A percentile compares a stretch with the other conserved stretches of the same genome.
These are phyloP conservation scores for Clitopilus passeckerianus DNA, from an alignment of 768 basidiomycete genomes.

Conservation along the genomic window DNA sequence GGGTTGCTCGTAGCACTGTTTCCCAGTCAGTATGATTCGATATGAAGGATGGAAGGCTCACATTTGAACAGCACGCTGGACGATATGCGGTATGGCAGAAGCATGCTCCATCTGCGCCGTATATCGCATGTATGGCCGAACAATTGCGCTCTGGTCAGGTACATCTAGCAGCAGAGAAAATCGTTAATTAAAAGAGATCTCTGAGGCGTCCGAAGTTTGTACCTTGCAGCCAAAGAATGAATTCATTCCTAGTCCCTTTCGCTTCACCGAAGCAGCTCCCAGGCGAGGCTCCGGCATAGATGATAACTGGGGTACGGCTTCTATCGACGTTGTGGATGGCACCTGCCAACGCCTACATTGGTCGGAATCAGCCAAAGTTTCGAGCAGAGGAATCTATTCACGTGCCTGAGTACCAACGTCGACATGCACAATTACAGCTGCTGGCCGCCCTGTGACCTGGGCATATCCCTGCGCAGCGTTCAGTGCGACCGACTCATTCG, in stretches of 20 bases:
- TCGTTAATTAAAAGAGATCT: not conserved
- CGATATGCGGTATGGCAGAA: constrained; percentile 41
- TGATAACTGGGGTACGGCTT: constrained; percentile 58
- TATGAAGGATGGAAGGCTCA: not conserved
- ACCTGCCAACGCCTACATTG: constrained; percentile 48
- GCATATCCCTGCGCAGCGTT: constrained; percentile 71
- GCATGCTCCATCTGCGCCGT: constrained; percentile 55
- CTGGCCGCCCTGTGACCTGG: constrained; percentile 59
- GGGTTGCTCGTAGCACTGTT: constrained; percentile 53
- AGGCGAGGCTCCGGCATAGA: constrained; percentile 70
- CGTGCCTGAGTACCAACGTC: constrained; percentile 57
- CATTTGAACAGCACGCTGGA: constrained; percentile 60
- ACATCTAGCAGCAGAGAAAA: constrained; percentile 36
- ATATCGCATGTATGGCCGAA: constrained; percentile 73
- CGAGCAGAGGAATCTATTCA: not conserved
- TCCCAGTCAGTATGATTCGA: not conserved
- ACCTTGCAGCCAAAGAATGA: constrained; percentile 74
- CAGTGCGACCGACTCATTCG: constrained; percentile 75
- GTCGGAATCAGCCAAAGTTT: not conserved
- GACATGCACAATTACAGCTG: constrained; percentile 71
- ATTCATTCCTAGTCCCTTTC: constrained; percentile 64
- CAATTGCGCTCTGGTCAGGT: constrained; percentile 66
- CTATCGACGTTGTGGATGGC: constrained; percentile 71
- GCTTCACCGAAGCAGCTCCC: constrained; percentile 48
- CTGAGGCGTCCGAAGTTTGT: not conserved